Evolutionary conservation across 2,329 filamentous ascomycete species (phyloP).

Genomic region (Fusarium armeniacum): DNA sequence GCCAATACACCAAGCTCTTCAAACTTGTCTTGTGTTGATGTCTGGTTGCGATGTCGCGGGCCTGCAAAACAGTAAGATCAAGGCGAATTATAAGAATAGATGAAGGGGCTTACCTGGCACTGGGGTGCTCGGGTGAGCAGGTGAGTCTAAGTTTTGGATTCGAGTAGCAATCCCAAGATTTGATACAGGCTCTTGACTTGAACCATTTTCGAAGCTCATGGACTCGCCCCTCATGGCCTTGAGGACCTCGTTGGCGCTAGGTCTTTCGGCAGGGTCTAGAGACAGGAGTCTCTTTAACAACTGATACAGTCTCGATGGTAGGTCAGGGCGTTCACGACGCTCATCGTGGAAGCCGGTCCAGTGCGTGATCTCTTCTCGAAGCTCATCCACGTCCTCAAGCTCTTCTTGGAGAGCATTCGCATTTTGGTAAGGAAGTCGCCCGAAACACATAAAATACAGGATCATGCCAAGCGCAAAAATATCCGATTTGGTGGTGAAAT

Average conservation of each 20-base stretch:
- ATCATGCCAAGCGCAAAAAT: constrained; percentile 99
- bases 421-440: constrained; percentile 84
- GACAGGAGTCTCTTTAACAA: constrained; percentile 86
- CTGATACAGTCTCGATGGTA: constrained; percentile 88
- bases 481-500: constrained; percentile 97
- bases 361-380: constrained; percentile 85
- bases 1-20: constrained; percentile 43
- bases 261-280: constrained; percentile 80
- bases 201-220: constrained; percentile 59
- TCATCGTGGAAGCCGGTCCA: constrained; percentile 92
- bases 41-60: constrained; percentile 49
- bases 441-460: constrained; percentile 97
- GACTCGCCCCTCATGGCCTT: constrained; percentile 79
- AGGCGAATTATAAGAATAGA: constrained; percentile 43
- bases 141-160: constrained; percentile 70
- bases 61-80: constrained; percentile 52
- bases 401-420: constrained; percentile 91
- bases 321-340: constrained; percentile 79
- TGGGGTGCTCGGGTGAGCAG: constrained; percentile 64
- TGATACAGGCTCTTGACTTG: constrained; percentile 56
- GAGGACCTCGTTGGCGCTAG: constrained; percentile 88
- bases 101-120: constrained; percentile 56
- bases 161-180: constrained; percentile 60
- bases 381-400: constrained; percentile 87
- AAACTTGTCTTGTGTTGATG: constrained; percentile 47